Evolutionary conservation across 352 stramenopile genomes (phyloP), one percentile per base, ranked within the genome.

Genomic region (Phytophthora uliginosa): DNA sequence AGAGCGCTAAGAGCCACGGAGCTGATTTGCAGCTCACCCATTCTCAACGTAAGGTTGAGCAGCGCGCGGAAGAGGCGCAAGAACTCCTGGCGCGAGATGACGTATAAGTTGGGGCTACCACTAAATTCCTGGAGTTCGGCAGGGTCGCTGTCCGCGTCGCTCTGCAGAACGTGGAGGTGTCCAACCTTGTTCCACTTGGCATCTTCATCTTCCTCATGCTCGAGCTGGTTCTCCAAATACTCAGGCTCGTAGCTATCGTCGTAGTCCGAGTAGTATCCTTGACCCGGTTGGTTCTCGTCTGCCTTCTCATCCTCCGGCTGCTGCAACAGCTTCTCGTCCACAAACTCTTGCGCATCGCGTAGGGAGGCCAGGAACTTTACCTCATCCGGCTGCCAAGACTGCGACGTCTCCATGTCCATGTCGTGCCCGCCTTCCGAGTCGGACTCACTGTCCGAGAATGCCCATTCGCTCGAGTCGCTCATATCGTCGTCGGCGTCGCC

Each of bases 241-340:
- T 55, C 40, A 0, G 74, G 69, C 28, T 89, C 75, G 15, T 76
- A 64, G 24, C 64, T 61, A n/a, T 80, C 76, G 40, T 94, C 86
- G 38, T 76, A 89, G 59, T 95, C 90, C 26, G 90, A 96, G 20
- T 77, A 82, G 53, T 95, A 91, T 3, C 87, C 90, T 63, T 96
- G 88, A 6, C 88, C 88, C 36, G 79, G 71, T 28, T 82, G 66
- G 12, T 63, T 53, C 38, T 93, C 79, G 12, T 90, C 71, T 56
- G 69, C 57, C 5, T 82, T 73, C 7, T 87, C 66, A 5, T 45
- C 63, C 48, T 83, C 76, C 1, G 68, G 56, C 47, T 85, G 69
- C 10, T 81, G 53, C 56, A 77, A 18, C 36, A 93, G 60, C 33
- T 90, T 75, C 0, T 85, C 60, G 51, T 94, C 83, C 12, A 87